Evolutionary conservation across 2,329 filamentous ascomycete species (phyloP).

Genomic region (Alternaria arbusti): DNA sequence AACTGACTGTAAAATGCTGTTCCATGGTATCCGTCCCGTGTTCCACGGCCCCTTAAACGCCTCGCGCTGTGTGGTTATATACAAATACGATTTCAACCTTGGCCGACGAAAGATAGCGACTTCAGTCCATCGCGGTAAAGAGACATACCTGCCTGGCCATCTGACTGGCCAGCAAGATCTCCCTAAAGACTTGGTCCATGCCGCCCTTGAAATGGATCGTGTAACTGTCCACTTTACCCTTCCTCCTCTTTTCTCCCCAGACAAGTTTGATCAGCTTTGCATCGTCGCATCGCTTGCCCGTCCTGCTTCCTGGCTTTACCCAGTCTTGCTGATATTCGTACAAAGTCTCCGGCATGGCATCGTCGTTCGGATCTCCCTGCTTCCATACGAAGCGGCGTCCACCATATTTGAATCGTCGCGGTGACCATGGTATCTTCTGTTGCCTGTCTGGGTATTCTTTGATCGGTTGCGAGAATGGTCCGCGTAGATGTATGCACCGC

Average conservation of each 20-base stretch:
- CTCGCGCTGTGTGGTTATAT: constrained; percentile 15
- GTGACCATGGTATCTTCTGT: constrained; percentile 48
- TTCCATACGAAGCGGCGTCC: constrained; percentile 53
- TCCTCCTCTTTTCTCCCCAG: constrained; percentile 47
- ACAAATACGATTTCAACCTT: constrained; percentile 6
- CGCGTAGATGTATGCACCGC: constrained; percentile 42
- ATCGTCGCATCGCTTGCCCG: constrained; percentile 45
- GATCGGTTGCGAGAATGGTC: constrained; percentile 42
- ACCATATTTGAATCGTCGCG: constrained; percentile 46
- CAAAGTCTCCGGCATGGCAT: constrained; percentile 49
- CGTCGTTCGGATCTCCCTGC: constrained; percentile 54
- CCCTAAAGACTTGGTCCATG: constrained; percentile 47
- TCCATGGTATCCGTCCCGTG: constrained; percentile 22
- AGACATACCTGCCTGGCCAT: constrained; percentile 47
- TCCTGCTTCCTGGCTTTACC: constrained; percentile 45
- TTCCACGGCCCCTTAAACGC: constrained; percentile 7
- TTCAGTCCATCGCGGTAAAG: constrained; percentile 45
- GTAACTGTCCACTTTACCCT: constrained; percentile 47
- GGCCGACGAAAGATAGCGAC: neutral
- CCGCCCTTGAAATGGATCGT: constrained; percentile 48
- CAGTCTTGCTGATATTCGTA: constrained; percentile 45
- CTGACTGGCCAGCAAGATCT: constrained; percentile 46
- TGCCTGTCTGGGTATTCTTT: constrained; percentile 47
- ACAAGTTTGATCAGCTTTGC: constrained; percentile 38
- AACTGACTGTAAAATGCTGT: constrained; percentile 9